Percentiles rank a stretch among this genome's conserved stretches.
phyloP scores from a whole-genome alignment of 2,329 filamentous ascomycete genomes.

The Cytospora chrysosperma region DNA sequence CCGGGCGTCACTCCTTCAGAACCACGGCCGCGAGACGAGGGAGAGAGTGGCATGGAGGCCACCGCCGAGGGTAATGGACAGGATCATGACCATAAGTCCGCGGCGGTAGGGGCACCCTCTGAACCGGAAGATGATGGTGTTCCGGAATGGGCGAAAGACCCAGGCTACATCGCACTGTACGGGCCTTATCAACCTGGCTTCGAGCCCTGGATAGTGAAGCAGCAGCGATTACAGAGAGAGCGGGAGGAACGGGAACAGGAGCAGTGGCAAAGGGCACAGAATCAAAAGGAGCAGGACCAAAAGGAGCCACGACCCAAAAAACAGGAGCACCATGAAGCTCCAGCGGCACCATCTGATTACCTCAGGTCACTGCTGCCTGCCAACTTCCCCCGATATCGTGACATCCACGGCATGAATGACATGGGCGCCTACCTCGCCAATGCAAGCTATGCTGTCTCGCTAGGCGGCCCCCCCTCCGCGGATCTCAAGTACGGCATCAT shows the following conservation, averaged over 20 bases:
- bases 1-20: background rate
- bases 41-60: background rate
- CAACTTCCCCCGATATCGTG: constrained; percentile 7
- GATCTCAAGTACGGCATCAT: constrained; percentile 19
- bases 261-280: background rate
- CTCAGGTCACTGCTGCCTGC: background rate
- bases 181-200: background rate
- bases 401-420: background rate
- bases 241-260: background rate
- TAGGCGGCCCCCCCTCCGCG: constrained; percentile 4
- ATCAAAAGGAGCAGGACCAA: background rate
- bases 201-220: background rate
- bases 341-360: background rate
- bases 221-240: background rate
- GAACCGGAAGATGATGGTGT: background rate
- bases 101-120: background rate
- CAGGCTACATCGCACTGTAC: background rate
- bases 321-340: background rate
- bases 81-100: background rate
- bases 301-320: no score
- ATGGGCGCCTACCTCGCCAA: constrained; percentile 15
- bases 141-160: background rate
- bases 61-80: background rate
- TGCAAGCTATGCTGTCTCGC: constrained; percentile 16
- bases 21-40: background rate